These are phyloP conservation scores for Phanerochaete sordida DNA, from an alignment of 768 basidiomycete genomes.

Conservation along the genomic window DNA sequence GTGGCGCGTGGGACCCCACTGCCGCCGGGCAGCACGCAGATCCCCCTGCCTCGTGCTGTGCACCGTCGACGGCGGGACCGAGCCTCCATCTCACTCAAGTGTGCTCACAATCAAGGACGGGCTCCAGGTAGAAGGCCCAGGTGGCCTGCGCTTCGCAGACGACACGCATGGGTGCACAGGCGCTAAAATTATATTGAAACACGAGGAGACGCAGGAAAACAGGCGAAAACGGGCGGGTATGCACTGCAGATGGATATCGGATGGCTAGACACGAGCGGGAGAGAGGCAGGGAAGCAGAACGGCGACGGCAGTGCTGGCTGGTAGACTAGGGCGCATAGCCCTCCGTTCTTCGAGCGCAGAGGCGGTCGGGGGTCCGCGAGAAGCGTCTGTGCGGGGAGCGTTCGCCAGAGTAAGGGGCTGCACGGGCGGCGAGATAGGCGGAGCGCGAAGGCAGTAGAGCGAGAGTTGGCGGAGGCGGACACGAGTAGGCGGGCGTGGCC, in stretches of 20 bases:
- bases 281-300: not conserved
- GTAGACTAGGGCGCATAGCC: not conserved
- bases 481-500: not conserved
- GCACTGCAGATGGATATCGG: not conserved
- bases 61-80: not conserved
- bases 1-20: not conserved
- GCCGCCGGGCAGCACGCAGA: not conserved
- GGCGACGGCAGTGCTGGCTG: not conserved
- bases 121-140: not conserved
- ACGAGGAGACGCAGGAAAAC: too few relatives aligned
- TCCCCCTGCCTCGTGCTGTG: not conserved
- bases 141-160: too few relatives aligned
- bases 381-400: conserved; percentile 21
- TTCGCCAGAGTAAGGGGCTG: not conserved
- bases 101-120: not conserved
- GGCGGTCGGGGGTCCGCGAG: conserved; percentile 48
- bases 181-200: not conserved
- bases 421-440: not conserved
- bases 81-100: not conserved
- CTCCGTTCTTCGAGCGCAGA: conserved; percentile 12
- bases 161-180: not conserved
- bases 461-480: not conserved
- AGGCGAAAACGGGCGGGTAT: too few relatives aligned
- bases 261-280: not conserved
- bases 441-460: not conserved